Percentiles rank a stretch among this genome's conserved stretches.
Evolutionary conservation across 129 eudicot species (phyloP).

Genomic region (Escallonia rubra): DNA sequence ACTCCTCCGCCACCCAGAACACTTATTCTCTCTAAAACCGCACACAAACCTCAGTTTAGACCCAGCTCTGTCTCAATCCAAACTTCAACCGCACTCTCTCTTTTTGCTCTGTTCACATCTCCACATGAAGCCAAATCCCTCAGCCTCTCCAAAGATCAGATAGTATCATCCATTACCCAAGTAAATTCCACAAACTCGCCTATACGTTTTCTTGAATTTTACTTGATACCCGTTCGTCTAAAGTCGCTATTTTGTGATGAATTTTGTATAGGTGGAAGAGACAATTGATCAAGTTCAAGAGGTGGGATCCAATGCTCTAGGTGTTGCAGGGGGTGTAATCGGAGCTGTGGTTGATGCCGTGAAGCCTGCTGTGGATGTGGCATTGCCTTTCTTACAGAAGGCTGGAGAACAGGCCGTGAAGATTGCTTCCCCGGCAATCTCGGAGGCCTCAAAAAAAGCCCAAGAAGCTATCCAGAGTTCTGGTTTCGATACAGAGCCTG

Average conservation of each 20-base stretch:
- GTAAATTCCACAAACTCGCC: conserved; percentile 11
- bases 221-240: background rate
- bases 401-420: conserved; percentile 81
- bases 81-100: conserved; percentile 49
- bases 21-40: conserved; percentile 31
- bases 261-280: conserved; percentile 62
- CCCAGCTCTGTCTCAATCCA: conserved; percentile 36
- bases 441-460: conserved; percentile 82
- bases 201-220: background rate
- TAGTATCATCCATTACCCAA: conserved; percentile 80
- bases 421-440: conserved; percentile 66
- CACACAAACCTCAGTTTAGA: conserved; percentile 35
- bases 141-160: conserved; percentile 62
- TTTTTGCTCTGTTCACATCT: conserved; percentile 49
- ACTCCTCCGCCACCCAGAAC: conserved; percentile 30
- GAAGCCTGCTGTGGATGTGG: conserved; percentile 73
- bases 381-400: conserved; percentile 68
- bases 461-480: conserved; percentile 84
- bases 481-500: conserved; percentile 68
- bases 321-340: conserved; percentile 33
- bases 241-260: conserved; percentile 9
- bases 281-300: conserved; percentile 69
- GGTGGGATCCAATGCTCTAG: conserved; percentile 53
- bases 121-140: conserved; percentile 59
- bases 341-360: conserved; percentile 46